Percentiles rank a stretch among this genome's conserved stretches.
Conservation (phyloP, 129 eudicot genomes). For the Helianthus tuberosus region DNA sequence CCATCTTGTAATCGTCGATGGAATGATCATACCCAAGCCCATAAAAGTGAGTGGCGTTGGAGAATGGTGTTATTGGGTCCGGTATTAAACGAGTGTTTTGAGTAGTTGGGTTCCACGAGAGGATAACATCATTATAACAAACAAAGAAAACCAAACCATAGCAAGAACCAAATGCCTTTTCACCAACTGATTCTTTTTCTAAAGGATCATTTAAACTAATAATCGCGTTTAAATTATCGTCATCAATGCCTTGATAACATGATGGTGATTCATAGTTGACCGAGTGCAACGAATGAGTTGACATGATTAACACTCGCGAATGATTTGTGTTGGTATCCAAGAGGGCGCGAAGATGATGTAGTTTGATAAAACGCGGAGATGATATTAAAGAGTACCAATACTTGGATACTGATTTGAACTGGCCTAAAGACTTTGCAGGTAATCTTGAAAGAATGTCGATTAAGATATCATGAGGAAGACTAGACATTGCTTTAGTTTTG, state of each 20-base stretch:
- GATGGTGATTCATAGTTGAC: conserved; percentile 24
- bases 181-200: conserved; percentile 6
- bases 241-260: conserved; percentile 21
- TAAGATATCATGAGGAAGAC: conserved; percentile 35
- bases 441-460: conserved; percentile 38
- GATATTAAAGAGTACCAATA: conserved; percentile 34
- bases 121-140: conserved; percentile 16
- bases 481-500: conserved; percentile 15
- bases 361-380: conserved; percentile 23
- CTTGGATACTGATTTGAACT: conserved; percentile 37
- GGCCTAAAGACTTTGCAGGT: conserved; percentile 44
- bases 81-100: conserved; percentile 14
- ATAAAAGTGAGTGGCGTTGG: conserved; percentile 12
- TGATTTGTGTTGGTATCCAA: conserved; percentile 14
- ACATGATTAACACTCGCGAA: conserved; percentile 22
- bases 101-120: conserved; percentile 36
- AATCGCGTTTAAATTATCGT: background rate
- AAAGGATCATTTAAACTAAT: conserved; percentile 20
- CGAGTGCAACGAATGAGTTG: conserved; percentile 25
- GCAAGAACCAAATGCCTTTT: conserved; percentile 25
- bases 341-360: conserved; percentile 22
- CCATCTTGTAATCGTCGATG: conserved; percentile 17
- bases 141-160: conserved; percentile 27
- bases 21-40: conserved; percentile 25
- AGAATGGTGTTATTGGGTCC: conserved; percentile 1